Evolutionary conservation across 306 rosid genomes (phyloP).

Genomic region (Casuarina glauca): DNA sequence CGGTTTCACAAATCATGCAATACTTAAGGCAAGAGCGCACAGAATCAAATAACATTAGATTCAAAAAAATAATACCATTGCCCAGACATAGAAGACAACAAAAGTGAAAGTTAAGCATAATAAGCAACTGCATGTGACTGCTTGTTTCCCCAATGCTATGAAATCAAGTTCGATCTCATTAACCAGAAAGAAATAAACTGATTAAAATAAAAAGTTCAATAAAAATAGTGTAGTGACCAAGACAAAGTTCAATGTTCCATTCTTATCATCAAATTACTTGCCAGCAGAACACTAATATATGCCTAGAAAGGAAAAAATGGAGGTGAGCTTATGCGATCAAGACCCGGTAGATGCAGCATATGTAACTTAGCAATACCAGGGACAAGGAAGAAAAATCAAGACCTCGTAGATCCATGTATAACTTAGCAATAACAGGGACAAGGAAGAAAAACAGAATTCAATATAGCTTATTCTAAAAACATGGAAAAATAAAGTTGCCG

Average conservation of each 20-base stretch:
- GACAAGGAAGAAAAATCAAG: background rate
- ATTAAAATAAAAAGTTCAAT: background rate
- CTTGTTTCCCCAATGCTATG: background rate
- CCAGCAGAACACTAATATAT: background rate
- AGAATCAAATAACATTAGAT: background rate
- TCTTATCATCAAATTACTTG: background rate
- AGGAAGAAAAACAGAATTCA: too few relatives aligned
- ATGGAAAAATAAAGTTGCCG: constrained; percentile 1
- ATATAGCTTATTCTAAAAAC: background rate
- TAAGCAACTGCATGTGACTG: background rate
- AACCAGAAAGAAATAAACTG: background rate
- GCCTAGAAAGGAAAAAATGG: background rate
- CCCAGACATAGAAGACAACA: background rate
- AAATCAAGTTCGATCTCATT: background rate
- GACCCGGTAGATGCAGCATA: too few relatives aligned
- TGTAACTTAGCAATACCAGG: too few relatives aligned
- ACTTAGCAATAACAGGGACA: background rate
- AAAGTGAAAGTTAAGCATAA: background rate
- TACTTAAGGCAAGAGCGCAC: background rate
- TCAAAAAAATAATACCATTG: background rate
- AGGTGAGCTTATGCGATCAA: background rate
- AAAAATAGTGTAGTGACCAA: background rate
- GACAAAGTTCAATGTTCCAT: background rate
- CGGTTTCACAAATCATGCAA: background rate
- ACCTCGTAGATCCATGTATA: background rate